Base-by-base conservation (phyloP, 129 eudicot species). In the Pulicaria dysenterica region DNA sequence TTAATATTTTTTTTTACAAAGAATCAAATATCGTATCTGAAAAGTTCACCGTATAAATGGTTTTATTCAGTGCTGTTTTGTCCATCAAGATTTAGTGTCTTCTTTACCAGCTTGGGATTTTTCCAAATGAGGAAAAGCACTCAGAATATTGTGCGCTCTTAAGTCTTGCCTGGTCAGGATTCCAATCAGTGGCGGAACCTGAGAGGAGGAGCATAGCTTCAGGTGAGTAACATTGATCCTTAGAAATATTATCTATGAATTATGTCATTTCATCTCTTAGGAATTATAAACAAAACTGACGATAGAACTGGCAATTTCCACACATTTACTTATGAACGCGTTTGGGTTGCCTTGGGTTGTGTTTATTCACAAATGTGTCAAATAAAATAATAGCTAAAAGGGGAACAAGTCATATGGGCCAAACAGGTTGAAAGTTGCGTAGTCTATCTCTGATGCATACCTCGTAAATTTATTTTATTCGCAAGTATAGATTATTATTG, bases 131-230 rank as follows among this genome's bases (percentile, higher is more conserved):
- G 92, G 89, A 70, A 87, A 84, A 5, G 64, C 86, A 65, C 50
- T 84, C 69, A 81, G 73, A 54, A 94, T 94, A 84, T 94, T 90
- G 78, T 90, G 93, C 56, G 93, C 87, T 72, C 86, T 86, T 85
- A 93, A 78, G 79, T 90, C 96, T 81, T 93, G 95, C 83, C 98
- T 90, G 72, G 98, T 90, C 80, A 93, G 81, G 69, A 93, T 87
- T 72, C 98, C 98, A 64, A 87, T 81, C 70, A 93, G 84, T 38
- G 96, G 96, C 45, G 79, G 80, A 70, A 84, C 92, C 98, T 93
- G 74, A 54, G 60, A 41, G 40, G 74, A 48, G 57, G 46, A 69
- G 49, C 73, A 79, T 36, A 76, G 11, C 62, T 38, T 57, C 86
- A 64, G 84, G 72, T 82, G 48, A 84, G 85, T 73, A 24, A 56